phyloP scores from a whole-genome alignment of 371 early-diverging fungal species.

The Mucor sp. region DNA sequence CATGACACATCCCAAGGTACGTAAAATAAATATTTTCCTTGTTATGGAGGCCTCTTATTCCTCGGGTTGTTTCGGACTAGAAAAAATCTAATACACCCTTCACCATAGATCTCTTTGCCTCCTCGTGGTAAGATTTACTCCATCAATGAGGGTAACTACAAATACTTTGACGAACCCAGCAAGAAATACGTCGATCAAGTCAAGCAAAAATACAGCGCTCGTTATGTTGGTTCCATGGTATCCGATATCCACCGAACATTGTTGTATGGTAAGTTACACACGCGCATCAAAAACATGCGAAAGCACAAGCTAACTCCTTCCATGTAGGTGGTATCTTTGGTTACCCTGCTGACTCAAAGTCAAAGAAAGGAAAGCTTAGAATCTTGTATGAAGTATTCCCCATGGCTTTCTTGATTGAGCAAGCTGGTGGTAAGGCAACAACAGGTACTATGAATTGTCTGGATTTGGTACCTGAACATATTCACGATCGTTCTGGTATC shows the following conservation, averaged over 20 bases:
- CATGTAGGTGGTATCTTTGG: conserved; percentile 74
- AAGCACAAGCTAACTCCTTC: neutral
- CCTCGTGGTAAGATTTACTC: conserved; percentile 96
- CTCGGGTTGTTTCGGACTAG: conserved; percentile 1
- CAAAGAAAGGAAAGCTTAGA: conserved; percentile 92
- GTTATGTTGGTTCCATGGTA: conserved; percentile 99
- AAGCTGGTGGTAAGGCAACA: conserved; percentile 93
- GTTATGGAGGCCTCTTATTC: neutral
- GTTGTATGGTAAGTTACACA: conserved; percentile 66
- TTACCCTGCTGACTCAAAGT: conserved; percentile 85
- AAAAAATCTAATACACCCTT: neutral
- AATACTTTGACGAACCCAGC: conserved; percentile 88
- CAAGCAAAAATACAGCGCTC: conserved; percentile 92
- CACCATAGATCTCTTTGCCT: conserved; percentile 69
- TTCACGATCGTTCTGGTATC: conserved; percentile 93
- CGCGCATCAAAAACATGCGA: neutral
- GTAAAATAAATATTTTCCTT: neutral
- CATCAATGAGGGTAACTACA: conserved; percentile 96
- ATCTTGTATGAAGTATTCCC: conserved; percentile 98
- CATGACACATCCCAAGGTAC: conserved; percentile 89
- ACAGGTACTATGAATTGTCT: conserved; percentile 84
- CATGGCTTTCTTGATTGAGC: conserved; percentile 94
- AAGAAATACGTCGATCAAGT: conserved; percentile 87
- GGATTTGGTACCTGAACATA: conserved; percentile 84
- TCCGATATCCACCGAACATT: conserved; percentile 98